Conservation (phyloP, 2,329 filamentous ascomycete species). For the Dothideomycetes sp. region DNA sequence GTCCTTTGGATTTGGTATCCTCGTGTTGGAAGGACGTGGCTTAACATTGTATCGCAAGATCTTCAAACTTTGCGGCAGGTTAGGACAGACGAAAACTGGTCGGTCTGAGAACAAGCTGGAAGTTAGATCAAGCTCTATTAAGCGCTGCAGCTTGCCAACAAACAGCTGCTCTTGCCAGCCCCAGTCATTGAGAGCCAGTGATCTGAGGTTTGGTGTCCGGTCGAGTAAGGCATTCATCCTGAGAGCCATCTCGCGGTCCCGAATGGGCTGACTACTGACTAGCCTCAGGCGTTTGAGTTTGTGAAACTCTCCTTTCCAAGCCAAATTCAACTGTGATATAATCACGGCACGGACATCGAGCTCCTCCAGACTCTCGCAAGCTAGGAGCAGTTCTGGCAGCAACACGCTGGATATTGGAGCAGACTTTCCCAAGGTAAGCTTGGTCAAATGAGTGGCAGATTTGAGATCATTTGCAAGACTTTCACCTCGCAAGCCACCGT, state of each 20-base stretch:
- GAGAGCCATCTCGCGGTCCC: background rate
- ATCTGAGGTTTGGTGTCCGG: constrained; percentile 6
- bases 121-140: constrained; percentile 5
- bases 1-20: constrained; percentile 1
- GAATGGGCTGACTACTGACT: constrained; percentile 1
- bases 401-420: constrained; percentile 1
- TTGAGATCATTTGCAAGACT: constrained; percentile 7
- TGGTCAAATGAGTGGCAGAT: constrained; percentile 12
- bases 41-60: constrained; percentile 1
- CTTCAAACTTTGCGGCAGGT: background rate
- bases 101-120: constrained; percentile 4
- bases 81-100: background rate
- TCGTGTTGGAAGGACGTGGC: background rate
- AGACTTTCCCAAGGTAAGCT: constrained; percentile 2
- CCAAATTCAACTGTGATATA: constrained; percentile 1
- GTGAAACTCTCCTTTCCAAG: constrained; percentile 8
- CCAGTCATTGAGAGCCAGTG: constrained; percentile 7
- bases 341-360: background rate
- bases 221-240: background rate
- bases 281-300: constrained; percentile 6
- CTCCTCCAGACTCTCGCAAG: constrained; percentile 7
- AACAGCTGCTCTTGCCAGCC: constrained; percentile 2
- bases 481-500: constrained; percentile 11
- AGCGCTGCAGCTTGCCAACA: background rate
- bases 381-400: constrained; percentile 4